Base-by-base conservation (phyloP, 768 basidiomycete genomes). In the Pleurotus tuoliensis region DNA sequence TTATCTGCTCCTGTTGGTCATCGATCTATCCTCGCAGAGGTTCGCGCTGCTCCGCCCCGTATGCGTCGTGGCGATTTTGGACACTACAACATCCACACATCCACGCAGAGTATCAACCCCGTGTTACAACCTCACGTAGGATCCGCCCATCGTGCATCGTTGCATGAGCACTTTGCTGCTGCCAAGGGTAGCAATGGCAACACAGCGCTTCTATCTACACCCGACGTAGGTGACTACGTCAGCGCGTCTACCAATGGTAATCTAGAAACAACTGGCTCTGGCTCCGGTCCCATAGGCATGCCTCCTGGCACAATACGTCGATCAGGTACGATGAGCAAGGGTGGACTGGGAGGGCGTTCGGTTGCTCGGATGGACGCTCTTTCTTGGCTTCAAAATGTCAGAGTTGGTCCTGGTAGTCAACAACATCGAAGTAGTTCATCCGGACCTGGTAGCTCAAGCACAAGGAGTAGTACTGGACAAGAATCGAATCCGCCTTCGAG, bases 331-430 rank as follows among this genome's bases (percentile, higher is more conserved):
- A 79, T 79, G 77, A 76, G 73, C 57, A 73, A 73, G 44, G 80
- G 76, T 45, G 76, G 72, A 43, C 73, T 76, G 7, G 79, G 82
- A 2, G 80, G 78, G 6, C 83, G 79, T 61, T 75, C 72, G 40
- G 67, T 69, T 12, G 72, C 78, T 11, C 72, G 76, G 44, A 82
- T 92, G 74, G 86, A 91, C 45, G 75, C 84, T 4, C 72, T 88
- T 40, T 76, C 82, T 2, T 93, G 92, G 91, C 65, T 92, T 51
- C 79, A 85, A 12, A 88, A 78, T 59, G 85, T 92, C 49, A 87
- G 83, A 59, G 83, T 88, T n/a, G 79, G 81, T 6, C 15, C 48
- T n/a, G 51, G 51, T 18, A 39, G 51, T 40, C 51, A 53, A 41
- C 75, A 75, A 40, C 68, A 67, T 61, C 68, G 82, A 51, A 81